Base-by-base conservation (phyloP, 164 flowering plant genomes). In the Liriodendron chinense region DNA sequence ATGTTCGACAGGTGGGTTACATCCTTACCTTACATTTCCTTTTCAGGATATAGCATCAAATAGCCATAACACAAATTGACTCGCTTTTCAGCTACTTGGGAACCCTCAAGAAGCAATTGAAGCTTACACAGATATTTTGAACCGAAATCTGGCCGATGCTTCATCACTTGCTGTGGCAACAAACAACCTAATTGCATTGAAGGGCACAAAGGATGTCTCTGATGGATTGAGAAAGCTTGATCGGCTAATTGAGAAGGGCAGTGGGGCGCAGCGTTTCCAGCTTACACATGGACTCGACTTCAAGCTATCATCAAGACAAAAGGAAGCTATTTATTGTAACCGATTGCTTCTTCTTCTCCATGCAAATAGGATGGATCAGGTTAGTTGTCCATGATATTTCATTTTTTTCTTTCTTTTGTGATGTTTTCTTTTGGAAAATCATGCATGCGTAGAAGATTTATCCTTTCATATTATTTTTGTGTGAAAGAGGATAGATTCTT, bases 281-380 rank as follows among this genome's bases (percentile, higher is more conserved):
- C 89, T 96, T 83, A 75, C 87, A 69, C 87, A 73, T 72, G 93
- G 84, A 43, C 86, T 94, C 68, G 98, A 92, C 72, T 76, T 80
- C 63, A 96, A 94, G 86, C 95, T 96, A 76, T 94, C 93, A 28
- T 67, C 82, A 48, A 91, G 88, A 64, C 94, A 92, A 77, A 92
- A 76, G 80, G 97, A 94, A 79, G 84, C 92, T 67, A 87, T 96
- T 83, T 91, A 87, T 79, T 72, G 82, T 9, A 96, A 94, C 81
- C 88, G 96, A 18, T 76, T 87, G 56, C 91, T 94, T 77, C 78
- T 96, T 50, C 96, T 96, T 68, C 94, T 96, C 68, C 98, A 89
- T 81, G 91, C 98, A 68, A 90, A 91, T 72, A 89, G 84, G 84
- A 75, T 94, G 83, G 94, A 90, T 83, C 96, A 92, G 97, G 96